Conservation (phyloP, 495 filamentous ascomycete genomes). For the Neurospora africana region DNA sequence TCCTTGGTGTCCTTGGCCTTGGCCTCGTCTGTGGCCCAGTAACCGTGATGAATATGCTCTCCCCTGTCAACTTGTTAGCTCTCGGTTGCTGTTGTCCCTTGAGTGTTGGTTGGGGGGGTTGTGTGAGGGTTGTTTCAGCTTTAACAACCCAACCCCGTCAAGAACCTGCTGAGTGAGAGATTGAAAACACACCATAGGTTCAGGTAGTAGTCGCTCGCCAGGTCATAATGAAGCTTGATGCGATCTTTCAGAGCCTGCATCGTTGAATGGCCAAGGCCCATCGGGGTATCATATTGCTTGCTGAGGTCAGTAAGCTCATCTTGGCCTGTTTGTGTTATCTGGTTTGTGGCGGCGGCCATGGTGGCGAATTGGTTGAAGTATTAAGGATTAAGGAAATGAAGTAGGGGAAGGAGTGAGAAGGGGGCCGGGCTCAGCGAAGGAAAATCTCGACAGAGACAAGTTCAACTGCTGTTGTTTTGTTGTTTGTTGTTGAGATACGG, state of each 20-base stretch:
- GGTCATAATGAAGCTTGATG: slow-evolving; percentile 48
- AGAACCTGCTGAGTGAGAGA: background rate
- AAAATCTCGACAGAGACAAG: background rate
- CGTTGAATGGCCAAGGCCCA: slow-evolving; percentile 39
- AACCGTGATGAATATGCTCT: slow-evolving; percentile 51
- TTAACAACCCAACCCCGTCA: background rate
- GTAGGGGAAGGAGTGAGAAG: background rate
- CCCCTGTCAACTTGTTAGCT: slow-evolving; percentile 28
- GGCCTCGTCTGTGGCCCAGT: slow-evolving; percentile 32
- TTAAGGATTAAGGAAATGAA: background rate
- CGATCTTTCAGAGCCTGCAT: slow-evolving; percentile 46
- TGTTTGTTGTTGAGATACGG: background rate
- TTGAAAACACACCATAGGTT: slow-evolving; percentile 33
- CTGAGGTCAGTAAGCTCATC: slow-evolving; percentile 21
- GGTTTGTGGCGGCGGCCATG: background rate
- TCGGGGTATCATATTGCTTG: slow-evolving; percentile 39
- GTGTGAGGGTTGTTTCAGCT: background rate
- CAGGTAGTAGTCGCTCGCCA: slow-evolving; percentile 46
- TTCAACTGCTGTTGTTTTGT: background rate
- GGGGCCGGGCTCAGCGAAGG: background rate
- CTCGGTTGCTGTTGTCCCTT: background rate
- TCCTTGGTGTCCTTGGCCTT: slow-evolving; percentile 38
- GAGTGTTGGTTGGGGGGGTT: background rate
- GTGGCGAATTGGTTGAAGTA: background rate
- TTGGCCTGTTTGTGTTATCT: background rate